These are phyloP conservation scores for Musa schizocarpa DNA, from an alignment of 176 grass and related monocot genomes.

Conservation along the genomic window DNA sequence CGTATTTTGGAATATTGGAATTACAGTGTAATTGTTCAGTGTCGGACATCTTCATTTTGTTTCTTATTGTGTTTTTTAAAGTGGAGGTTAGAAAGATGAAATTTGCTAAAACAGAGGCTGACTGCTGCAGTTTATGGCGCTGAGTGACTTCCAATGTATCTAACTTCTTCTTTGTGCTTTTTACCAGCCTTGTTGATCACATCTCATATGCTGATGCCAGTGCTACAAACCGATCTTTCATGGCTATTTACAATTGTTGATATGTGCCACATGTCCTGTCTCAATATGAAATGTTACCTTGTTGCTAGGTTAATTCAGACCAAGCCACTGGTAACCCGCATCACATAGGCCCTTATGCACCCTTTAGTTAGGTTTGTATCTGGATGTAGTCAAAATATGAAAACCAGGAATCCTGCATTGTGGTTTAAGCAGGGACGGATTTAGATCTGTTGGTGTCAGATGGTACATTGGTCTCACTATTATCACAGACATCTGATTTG, in stretches of 20 bases:
- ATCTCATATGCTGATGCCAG: background rate
- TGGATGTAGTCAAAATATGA: no score
- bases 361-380: no score
- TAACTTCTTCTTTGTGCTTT: background rate
- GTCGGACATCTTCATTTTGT: no score
- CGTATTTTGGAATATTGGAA: no score
- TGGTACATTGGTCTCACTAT: no score
- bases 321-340: background rate
- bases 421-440: no score
- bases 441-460: no score
- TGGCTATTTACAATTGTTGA: no score
- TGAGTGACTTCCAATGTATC: background rate
- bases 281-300: no score
- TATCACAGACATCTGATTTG: background rate
- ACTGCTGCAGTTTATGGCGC: background rate
- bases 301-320: background rate
- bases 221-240: background rate
- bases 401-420: no score
- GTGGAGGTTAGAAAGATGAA: background rate
- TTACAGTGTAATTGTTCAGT: no score
- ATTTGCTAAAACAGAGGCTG: background rate
- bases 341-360: background rate
- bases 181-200: background rate
- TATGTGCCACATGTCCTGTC: no score
- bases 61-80: background rate